Evolutionary conservation across 1,284 basidiomycete genomes (phyloP).

Genomic region (Boletus semigastroideus): DNA sequence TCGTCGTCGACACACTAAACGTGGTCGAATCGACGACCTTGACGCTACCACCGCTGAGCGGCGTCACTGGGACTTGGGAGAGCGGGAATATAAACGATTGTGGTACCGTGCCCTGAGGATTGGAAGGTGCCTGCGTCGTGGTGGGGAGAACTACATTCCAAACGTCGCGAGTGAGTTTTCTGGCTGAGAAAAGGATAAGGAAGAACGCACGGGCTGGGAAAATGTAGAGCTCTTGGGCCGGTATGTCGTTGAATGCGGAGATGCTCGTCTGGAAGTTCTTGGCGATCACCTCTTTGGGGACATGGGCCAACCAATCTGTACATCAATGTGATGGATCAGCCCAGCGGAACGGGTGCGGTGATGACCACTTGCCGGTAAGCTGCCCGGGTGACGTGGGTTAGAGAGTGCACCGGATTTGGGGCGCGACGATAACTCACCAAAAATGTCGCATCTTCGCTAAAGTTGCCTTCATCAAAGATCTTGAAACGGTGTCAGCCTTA

Average conservation of each 20-base stretch:
- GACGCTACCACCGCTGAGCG: constrained; percentile 57
- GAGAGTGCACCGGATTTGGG: neutral
- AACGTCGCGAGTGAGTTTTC: too few species aligned
- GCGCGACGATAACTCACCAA: constrained; percentile 28
- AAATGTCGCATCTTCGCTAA: constrained; percentile 56
- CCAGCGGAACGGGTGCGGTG: constrained; percentile 1
- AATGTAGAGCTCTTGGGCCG: constrained; percentile 49
- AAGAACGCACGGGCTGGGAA: constrained; percentile 42
- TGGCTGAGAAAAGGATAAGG: constrained; percentile 2
- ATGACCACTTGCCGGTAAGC: constrained; percentile 12
- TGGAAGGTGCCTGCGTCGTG: constrained; percentile 45
- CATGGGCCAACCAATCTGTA: constrained; percentile 50
- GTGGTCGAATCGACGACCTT: constrained; percentile 59
- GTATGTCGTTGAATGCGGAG: constrained; percentile 46
- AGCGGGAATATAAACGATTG: constrained; percentile 52
- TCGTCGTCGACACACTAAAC: constrained; percentile 51
- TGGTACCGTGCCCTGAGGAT: constrained; percentile 53
- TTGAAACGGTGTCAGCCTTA: neutral
- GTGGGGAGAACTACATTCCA: constrained; percentile 38
- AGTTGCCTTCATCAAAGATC: constrained; percentile 52
- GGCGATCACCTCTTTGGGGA: constrained; percentile 49
- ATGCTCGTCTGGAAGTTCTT: constrained; percentile 47
- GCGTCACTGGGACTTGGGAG: constrained; percentile 44
- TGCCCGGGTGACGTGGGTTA: neutral
- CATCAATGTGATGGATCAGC: neutral